Conservation (phyloP, 257 asterid species). For the Solanum microdontum region DNA sequence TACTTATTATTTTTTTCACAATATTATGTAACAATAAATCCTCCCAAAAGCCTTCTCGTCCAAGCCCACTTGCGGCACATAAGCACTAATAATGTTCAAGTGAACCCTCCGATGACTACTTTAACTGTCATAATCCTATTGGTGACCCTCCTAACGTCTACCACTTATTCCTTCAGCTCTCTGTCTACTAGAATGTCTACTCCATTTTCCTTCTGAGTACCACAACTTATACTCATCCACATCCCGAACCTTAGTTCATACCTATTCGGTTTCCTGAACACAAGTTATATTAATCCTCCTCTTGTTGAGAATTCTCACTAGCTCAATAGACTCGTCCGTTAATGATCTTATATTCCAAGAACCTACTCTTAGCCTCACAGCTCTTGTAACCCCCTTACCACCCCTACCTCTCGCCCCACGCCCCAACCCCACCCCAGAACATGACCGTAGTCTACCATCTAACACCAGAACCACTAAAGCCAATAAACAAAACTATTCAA, state of each 20-base stretch:
- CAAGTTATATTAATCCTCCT: neutral
- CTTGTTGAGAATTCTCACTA: neutral
- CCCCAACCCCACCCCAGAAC: too few relatives aligned
- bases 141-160: neutral
- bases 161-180: neutral
- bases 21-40: too few relatives aligned
- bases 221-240: neutral
- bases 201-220: neutral
- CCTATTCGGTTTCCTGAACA: neutral
- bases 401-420: too few relatives aligned
- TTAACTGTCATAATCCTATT: neutral
- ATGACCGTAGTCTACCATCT: too few relatives aligned
- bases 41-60: neutral
- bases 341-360: too few relatives aligned
- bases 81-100: neutral
- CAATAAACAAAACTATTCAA: too few relatives aligned
- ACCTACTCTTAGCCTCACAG: too few relatives aligned
- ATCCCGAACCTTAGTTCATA: neutral
- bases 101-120: neutral
- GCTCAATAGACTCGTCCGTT: neutral
- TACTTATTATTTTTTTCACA: too few relatives aligned
- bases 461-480: too few relatives aligned
- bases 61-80: neutral
- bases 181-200: too few relatives aligned
- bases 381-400: too few relatives aligned